These are phyloP conservation scores for Ascochyta koolunga DNA, from an alignment of 2,329 filamentous ascomycete genomes.

Conservation along the genomic window DNA sequence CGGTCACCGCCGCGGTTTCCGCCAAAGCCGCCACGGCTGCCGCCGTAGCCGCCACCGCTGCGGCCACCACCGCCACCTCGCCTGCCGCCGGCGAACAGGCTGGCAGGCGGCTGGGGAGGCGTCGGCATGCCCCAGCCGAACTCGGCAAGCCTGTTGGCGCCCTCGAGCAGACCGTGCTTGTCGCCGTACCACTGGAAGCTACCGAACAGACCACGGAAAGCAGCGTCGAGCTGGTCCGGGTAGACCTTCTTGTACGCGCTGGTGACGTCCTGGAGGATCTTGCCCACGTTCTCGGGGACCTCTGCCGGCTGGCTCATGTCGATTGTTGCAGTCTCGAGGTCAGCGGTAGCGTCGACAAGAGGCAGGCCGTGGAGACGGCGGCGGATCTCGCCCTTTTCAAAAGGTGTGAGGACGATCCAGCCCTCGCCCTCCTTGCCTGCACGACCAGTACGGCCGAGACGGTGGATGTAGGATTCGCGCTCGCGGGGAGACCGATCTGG, in stretches of 20 bases:
- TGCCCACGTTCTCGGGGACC: slow-evolving; percentile 50
- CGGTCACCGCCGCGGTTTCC: slow-evolving; percentile 17
- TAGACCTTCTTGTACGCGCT: slow-evolving; percentile 54
- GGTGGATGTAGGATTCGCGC: slow-evolving; percentile 58
- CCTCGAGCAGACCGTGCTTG: slow-evolving; percentile 51
- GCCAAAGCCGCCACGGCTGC: slow-evolving; percentile 24
- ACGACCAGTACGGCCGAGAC: slow-evolving; percentile 62
- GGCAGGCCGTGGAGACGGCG: slow-evolving; percentile 64
- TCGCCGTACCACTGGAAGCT: slow-evolving; percentile 52
- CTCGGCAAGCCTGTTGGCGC: slow-evolving; percentile 53
- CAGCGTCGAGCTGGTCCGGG: slow-evolving; percentile 50
- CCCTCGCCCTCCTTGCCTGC: slow-evolving; percentile 75
- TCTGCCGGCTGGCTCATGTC: slow-evolving; percentile 52
- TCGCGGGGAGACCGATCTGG: slow-evolving; percentile 54
- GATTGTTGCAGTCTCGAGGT: slow-evolving; percentile 58
- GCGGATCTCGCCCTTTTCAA: slow-evolving; percentile 59
- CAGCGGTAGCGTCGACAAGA: slow-evolving; percentile 59
- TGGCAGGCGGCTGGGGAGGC: slow-evolving; percentile 47
- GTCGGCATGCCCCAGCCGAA: slow-evolving; percentile 56
- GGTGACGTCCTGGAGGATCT: slow-evolving; percentile 54
- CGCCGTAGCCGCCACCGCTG: slow-evolving; percentile 20
- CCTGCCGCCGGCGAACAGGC: slow-evolving; percentile 19
- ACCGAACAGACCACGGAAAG: slow-evolving; percentile 66
- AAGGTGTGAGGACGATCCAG: slow-evolving; percentile 67
- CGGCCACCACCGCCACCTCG: slow-evolving; percentile 20